Base-by-base conservation (phyloP, 23 red algal species). In the Gracilariopsis chorda region DNA sequence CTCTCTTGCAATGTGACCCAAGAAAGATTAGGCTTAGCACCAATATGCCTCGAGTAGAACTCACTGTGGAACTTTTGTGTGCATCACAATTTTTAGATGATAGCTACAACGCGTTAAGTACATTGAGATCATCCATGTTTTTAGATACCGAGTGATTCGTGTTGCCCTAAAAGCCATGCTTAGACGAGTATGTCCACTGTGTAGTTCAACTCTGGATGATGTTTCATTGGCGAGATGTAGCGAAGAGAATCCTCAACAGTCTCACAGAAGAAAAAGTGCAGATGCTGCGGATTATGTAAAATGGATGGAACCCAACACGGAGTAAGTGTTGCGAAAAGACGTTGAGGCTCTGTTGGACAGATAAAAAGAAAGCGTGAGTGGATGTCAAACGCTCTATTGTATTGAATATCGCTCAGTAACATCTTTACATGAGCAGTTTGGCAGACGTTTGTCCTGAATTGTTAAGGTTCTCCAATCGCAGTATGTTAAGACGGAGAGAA, bases 41-140 rank as follows among this genome's bases (percentile, higher is more conserved):
- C 11, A 57, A 84, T 46, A 68, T 84, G 25, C 53, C 80, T 32
- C 56, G 80, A 16, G 47, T 84, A 36, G 80, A 84, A 46, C 56
- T 84, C 7, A 57, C 80, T 0, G 80, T 84, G 7, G 80, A 84
- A 42, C 28, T 19, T 30, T 28, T 84, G n/a, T 84, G 80, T 43
- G 24, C 80, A 9, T 51, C 58, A 20, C 52, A 57, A 67, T 29
- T 84, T 12, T 46, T 84, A 67, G 80, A 57, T 13, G 9, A 67
- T 34, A 84, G 80, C 40, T 84, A 69, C 25, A 21, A 63, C 13
- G 32, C 56, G 17, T 27, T 84, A 30, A 51, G 80, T 35, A 57
- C 55, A 19, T 49, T 84, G 27, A 30, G 80, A 21, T 13, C 56
- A 29, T 23, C 37, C 25, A 68, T 84, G 8, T 30, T 84, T 25